These are phyloP conservation scores for Phytophthora pisi DNA, from an alignment of 352 stramenopile species.

Conservation along the genomic window DNA sequence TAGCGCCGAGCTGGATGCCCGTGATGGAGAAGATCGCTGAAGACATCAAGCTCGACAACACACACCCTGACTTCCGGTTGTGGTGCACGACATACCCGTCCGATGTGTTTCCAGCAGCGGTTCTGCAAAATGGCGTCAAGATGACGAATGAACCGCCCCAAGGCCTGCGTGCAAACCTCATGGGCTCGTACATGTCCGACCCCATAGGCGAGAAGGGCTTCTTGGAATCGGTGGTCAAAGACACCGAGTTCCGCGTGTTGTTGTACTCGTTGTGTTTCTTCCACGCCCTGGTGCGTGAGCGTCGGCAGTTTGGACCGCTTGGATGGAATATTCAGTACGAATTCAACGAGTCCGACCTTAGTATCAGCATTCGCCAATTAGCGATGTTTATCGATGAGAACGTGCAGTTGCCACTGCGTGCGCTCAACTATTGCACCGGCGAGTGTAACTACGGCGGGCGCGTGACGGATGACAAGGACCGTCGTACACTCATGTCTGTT, in stretches of 20 bases:
- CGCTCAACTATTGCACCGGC: constrained; percentile 80
- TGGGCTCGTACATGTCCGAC: constrained; percentile 92
- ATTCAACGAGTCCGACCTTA: constrained; percentile 95
- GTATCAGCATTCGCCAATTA: constrained; percentile 92
- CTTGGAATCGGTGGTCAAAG: constrained; percentile 82
- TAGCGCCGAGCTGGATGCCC: constrained; percentile 93
- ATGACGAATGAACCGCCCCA: constrained; percentile 96
- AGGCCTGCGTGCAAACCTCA: constrained; percentile 90
- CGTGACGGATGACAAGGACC: constrained; percentile 89
- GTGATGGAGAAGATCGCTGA: constrained; percentile 93
- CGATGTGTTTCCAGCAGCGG: constrained; percentile 92
- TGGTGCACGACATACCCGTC: constrained; percentile 96
- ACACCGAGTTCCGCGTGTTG: constrained; percentile 84
- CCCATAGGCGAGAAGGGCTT: constrained; percentile 91
- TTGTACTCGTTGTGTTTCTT: constrained; percentile 92
- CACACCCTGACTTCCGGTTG: constrained; percentile 89
- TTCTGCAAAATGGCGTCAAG: constrained; percentile 97
- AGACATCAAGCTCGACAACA: constrained; percentile 81
- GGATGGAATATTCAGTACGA: constrained; percentile 97
- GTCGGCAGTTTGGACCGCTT: constrained; percentile 91
- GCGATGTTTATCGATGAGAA: constrained; percentile 94
- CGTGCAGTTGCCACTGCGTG: constrained; percentile 83
- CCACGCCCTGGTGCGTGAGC: constrained; percentile 93
- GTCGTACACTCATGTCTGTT: constrained; percentile 74
- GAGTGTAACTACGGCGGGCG: constrained; percentile 88